Percentiles rank a stretch among this genome's conserved stretches.
These are phyloP conservation scores for Botryotinia calthae DNA, from an alignment of 2,329 filamentous ascomycete species.

Conservation along the genomic window DNA sequence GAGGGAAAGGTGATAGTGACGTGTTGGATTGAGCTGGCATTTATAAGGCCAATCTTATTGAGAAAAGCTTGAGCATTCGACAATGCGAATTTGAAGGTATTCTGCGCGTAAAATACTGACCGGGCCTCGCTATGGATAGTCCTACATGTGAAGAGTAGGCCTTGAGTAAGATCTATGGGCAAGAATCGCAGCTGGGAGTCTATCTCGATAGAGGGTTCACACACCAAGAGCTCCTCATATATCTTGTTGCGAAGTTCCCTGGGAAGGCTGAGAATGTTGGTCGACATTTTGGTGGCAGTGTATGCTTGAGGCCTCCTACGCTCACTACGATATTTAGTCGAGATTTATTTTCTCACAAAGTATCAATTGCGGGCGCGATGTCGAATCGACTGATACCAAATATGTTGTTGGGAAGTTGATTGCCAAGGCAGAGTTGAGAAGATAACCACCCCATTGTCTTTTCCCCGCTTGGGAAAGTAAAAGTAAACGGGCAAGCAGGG, in stretches of 20 bases:
- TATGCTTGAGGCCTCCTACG: background rate
- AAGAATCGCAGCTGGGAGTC: background rate
- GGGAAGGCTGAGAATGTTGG: conserved; percentile 20
- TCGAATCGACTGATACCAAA: background rate
- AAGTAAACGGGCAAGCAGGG: background rate
- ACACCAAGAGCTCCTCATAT: conserved; percentile 11
- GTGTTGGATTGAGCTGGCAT: conserved; percentile 27
- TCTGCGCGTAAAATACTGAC: conserved; percentile 28
- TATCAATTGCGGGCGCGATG: background rate
- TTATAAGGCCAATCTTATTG: conserved; percentile 26
- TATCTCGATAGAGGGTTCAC: background rate
- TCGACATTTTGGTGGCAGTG: background rate
- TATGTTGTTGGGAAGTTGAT: background rate
- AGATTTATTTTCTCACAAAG: background rate
- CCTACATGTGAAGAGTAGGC: conserved; percentile 28
- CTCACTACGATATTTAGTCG: conserved; percentile 1
- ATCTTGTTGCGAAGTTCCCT: conserved; percentile 20
- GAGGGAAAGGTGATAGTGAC: conserved; percentile 27
- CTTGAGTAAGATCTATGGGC: conserved; percentile 6
- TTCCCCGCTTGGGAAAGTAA: background rate
- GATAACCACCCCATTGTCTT: background rate
- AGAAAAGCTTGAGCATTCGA: conserved; percentile 25
- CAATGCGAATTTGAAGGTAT: conserved; percentile 29
- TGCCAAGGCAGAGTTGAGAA: background rate
- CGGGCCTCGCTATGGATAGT: conserved; percentile 30